phyloP scores from a whole-genome alignment of 2,329 filamentous ascomycete genomes.

The Alternaria panax region DNA sequence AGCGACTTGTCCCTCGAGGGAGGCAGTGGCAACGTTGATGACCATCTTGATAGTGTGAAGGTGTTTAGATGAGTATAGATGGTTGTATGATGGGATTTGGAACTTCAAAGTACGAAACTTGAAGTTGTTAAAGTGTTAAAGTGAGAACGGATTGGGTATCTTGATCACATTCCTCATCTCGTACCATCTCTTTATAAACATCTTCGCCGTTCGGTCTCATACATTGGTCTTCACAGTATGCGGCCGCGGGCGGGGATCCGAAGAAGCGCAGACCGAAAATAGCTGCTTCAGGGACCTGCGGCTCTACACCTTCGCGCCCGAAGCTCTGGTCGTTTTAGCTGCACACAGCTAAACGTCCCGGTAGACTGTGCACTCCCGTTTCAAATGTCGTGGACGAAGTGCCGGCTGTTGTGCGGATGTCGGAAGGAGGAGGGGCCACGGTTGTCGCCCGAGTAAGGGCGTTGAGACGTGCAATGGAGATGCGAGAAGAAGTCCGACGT shows the following conservation, averaged over 20 bases:
- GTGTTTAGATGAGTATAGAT: slow-evolving; percentile 17
- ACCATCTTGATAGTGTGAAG: slow-evolving; percentile 43
- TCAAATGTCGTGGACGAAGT: slow-evolving; percentile 25
- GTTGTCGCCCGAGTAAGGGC: slow-evolving; percentile 17
- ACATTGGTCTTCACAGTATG: slow-evolving; percentile 18
- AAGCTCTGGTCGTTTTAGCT: slow-evolving; percentile 19
- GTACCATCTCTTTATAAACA: slow-evolving; percentile 19
- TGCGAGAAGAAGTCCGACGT: slow-evolving; percentile 17
- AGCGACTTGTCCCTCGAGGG: slow-evolving; percentile 61
- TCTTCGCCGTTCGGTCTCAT: slow-evolving; percentile 18
- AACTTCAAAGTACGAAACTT: not conserved
- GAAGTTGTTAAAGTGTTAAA: not conserved
- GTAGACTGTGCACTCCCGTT: slow-evolving; percentile 17
- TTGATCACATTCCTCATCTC: not conserved
- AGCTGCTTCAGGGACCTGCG: slow-evolving; percentile 27
- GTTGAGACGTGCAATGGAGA: slow-evolving; percentile 18
- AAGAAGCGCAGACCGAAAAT: slow-evolving; percentile 32
- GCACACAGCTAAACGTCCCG: slow-evolving; percentile 21
- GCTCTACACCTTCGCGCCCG: slow-evolving; percentile 33
- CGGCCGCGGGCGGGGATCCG: slow-evolving; percentile 37
- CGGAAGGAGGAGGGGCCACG: slow-evolving; percentile 42
- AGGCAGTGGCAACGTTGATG: slow-evolving; percentile 56
- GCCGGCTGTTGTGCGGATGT: slow-evolving; percentile 31
- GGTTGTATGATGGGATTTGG: slow-evolving; percentile 9
- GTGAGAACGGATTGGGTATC: slow-evolving; percentile 15